Evolutionary conservation across 2,329 filamentous ascomycete species (phyloP).

Genomic region (Dothideomycetes sp.): DNA sequence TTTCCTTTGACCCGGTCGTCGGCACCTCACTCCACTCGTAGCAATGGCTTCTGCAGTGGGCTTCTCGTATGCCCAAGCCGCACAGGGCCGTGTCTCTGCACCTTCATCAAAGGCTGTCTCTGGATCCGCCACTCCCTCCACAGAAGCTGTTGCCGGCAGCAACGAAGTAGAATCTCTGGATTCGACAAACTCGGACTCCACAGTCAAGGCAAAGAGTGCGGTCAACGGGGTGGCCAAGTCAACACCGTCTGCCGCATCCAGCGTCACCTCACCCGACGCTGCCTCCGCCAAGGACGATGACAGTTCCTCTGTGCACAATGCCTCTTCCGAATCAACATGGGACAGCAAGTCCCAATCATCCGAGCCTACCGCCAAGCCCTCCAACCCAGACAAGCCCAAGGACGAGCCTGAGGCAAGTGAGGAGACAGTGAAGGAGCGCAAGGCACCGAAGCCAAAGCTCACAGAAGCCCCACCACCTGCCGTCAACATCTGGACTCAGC

Average conservation of each 20-base stretch:
- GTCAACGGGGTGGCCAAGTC: background rate
- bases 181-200: conserved; percentile 16
- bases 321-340: conserved; percentile 55
- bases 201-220: conserved; percentile 15
- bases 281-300: conserved; percentile 49
- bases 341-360: conserved; percentile 54
- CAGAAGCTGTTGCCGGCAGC: conserved; percentile 12
- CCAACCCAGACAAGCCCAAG: conserved; percentile 22
- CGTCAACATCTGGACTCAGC: conserved; percentile 81
- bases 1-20: background rate
- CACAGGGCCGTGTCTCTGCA: conserved; percentile 58
- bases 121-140: conserved; percentile 29
- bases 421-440: conserved; percentile 45
- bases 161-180: conserved; percentile 24
- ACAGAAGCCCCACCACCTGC: conserved; percentile 71
- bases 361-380: conserved; percentile 41
- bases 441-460: conserved; percentile 50
- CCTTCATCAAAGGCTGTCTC: conserved; percentile 32
- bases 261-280: conserved; percentile 41
- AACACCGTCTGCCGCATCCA: conserved; percentile 13
- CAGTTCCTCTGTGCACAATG: conserved; percentile 49
- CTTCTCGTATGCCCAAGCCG: conserved; percentile 94
- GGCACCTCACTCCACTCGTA: background rate
- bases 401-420: conserved; percentile 39
- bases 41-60: conserved; percentile 10